Conservation (phyloP, 192 early-diverging fungal genomes). For the Funneliformis mosseae region DNA sequence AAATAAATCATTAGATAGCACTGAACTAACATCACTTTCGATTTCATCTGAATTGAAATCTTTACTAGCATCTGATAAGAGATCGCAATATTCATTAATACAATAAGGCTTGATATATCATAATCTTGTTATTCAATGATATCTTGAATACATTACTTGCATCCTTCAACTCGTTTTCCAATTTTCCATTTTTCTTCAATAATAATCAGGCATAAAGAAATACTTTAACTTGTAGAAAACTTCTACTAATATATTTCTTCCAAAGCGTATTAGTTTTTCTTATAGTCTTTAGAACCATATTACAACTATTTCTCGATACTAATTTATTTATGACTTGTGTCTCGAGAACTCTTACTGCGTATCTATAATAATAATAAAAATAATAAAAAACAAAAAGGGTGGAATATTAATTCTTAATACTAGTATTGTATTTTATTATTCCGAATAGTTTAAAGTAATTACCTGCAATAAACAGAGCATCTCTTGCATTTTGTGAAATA, state of each 20-base stretch:
- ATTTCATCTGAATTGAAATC: no score
- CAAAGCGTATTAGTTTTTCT: conserved; percentile 80
- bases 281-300: conserved; percentile 78
- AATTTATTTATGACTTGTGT: conserved; percentile 36
- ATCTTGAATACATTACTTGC: conserved; percentile 60
- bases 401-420: not conserved
- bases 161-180: conserved; percentile 75
- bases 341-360: conserved; percentile 75
- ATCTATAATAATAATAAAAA: no score
- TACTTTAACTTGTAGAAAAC: conserved; percentile 83
- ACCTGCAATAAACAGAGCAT: conserved; percentile 96
- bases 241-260: conserved; percentile 69
- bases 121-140: no score
- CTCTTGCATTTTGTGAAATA: conserved; percentile 93
- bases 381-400: not conserved
- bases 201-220: conserved; percentile 77
- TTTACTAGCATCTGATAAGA: no score
- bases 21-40: no score
- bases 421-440: no score
- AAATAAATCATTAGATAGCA: no score
- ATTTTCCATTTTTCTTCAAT: conserved; percentile 65
- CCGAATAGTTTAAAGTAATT: not conserved
- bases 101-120: no score
- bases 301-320: conserved; percentile 40
- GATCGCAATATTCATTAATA: no score